Base-by-base conservation (phyloP, 164 flowering plant genomes). In the Annona squamosa region DNA sequence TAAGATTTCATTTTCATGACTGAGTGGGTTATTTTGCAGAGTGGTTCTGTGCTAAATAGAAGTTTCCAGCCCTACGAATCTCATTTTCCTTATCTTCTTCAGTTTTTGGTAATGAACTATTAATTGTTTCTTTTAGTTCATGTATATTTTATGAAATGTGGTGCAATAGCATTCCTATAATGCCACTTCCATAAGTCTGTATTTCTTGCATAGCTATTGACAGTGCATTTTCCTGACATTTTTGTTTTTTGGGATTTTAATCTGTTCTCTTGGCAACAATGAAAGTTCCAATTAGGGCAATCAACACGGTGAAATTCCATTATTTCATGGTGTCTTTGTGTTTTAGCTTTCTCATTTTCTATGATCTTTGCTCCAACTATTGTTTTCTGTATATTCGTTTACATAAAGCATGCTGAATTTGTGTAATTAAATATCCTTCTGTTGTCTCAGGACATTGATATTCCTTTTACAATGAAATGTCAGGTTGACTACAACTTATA, bases 11-110 rank as follows among this genome's bases (percentile, higher is more conserved):
- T 66, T 67, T 62, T 57, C 47, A 71, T 59, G 72, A 45, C 4
- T 56, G 3, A 69, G 69, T 10, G 65, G 4, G 59, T 80, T 80
- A 18, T 77, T 85, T 76, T 80, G 77, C 87, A 96, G 99, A 86
- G 80, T 48, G 97, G 98, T 79, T 86, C 90, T n/a, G 84, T 93
- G 72, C 79, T 91, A 65, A 90, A 87, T 75, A 88, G 78, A 84
- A 75, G 84, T 72, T 78, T 90, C 76, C 99, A 91, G 85, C 99
- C 99, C 6, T 85, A 96, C 81, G 99, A 96, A 83, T 88, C 99
- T 57, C 99, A 93, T 69, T 88, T 96, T 75, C 99, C 99, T 16
- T 96, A 81, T 79, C 85, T 96, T 78, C 97, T 96, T 63, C 99
- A 96, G 79, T 93, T 93, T 84, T 76, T 93, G 90, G 99, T 93